These are phyloP conservation scores for Candida nitratophila DNA, from an alignment of 805 yeast genomes.

Conservation along the genomic window DNA sequence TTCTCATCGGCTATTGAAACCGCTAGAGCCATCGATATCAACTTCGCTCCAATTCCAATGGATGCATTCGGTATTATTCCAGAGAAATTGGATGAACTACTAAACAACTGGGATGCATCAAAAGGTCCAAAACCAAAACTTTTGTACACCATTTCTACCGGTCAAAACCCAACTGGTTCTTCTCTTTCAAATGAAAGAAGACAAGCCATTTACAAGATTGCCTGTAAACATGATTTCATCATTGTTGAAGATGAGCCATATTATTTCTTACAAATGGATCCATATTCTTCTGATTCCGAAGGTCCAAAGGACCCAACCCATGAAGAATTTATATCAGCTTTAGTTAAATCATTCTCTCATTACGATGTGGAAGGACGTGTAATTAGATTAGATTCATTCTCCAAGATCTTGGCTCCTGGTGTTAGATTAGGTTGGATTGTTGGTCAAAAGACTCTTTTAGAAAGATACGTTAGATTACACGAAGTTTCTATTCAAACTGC, in stretches of 20 bases:
- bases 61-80: constrained; percentile 62
- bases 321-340: constrained; percentile 56
- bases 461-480: constrained; percentile 61
- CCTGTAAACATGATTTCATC: constrained; percentile 78
- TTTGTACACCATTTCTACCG: constrained; percentile 88
- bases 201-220: constrained; percentile 63
- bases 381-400: constrained; percentile 79
- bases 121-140: constrained; percentile 65
- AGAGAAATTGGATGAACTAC: constrained; percentile 42
- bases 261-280: constrained; percentile 91
- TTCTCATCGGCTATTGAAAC: constrained; percentile 71
- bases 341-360: constrained; percentile 71
- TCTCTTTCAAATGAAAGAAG: constrained; percentile 75
- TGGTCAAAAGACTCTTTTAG: constrained; percentile 57
- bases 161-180: constrained; percentile 97
- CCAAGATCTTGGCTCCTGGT: constrained; percentile 92
- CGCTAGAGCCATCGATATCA: constrained; percentile 53
- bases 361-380: constrained; percentile 86
- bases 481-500: constrained; percentile 80
- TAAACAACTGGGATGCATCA: constrained; percentile 52
- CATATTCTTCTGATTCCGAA: constrained; percentile 44
- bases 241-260: constrained; percentile 96
- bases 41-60: constrained; percentile 59
- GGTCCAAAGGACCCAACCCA: constrained; percentile 32
- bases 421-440: constrained; percentile 84